These are phyloP conservation scores for Clavulina sp. DNA, from an alignment of 768 basidiomycete genomes.

Conservation along the genomic window DNA sequence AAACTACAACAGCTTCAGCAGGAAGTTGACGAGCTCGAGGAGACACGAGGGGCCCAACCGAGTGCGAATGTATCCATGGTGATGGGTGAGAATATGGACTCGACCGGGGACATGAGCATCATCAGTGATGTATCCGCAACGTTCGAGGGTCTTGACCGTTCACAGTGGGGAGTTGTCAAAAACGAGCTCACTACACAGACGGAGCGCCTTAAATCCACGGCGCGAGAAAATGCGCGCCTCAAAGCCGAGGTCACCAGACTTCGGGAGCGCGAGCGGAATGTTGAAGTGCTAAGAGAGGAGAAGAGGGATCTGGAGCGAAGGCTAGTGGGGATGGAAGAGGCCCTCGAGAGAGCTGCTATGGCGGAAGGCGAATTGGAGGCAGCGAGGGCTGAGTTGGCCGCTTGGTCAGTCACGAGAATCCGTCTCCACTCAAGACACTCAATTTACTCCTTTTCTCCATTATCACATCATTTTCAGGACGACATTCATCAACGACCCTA, in stretches of 20 bases:
- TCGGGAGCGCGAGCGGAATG: constrained; percentile 36
- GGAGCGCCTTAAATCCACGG: constrained; percentile 38
- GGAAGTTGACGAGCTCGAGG: too few species aligned
- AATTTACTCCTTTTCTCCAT: constrained; percentile 2
- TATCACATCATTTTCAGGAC: constrained; percentile 12
- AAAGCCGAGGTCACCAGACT: constrained; percentile 35
- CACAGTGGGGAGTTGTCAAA: constrained; percentile 43
- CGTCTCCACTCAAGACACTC: constrained; percentile 1
- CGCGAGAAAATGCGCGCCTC: constrained; percentile 39
- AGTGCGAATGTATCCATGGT: too few species aligned
- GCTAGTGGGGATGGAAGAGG: constrained; percentile 30
- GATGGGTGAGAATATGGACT: too few species aligned
- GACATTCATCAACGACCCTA: constrained; percentile 6
- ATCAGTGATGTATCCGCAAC: constrained; percentile 6
- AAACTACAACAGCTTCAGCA: too few species aligned
- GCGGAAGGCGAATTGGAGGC: constrained; percentile 53
- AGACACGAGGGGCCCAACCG: too few species aligned
- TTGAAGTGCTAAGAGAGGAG: constrained; percentile 60
- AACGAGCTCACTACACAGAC: constrained; percentile 55
- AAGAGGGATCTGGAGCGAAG: constrained; percentile 45
- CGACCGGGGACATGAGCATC: too few species aligned
- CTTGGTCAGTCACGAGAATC: constrained; percentile 23
- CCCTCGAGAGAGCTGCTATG: constrained; percentile 35
- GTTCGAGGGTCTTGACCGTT: constrained; percentile 18
- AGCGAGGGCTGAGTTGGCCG: constrained; percentile 35